phyloP scores from a whole-genome alignment of 345 rosid genomes.

The Lepidium aucheri region DNA sequence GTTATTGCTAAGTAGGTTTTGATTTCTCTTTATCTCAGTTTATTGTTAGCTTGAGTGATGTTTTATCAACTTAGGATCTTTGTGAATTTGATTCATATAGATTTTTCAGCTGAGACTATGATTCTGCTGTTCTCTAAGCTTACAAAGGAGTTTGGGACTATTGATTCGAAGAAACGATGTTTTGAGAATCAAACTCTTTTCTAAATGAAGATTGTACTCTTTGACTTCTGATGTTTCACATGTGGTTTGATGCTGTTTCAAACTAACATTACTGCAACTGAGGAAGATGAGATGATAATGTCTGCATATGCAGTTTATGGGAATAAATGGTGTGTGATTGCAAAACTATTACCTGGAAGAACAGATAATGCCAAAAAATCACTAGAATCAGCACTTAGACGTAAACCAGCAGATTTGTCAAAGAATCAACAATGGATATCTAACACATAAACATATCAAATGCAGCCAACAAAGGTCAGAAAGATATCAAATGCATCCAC shows the following conservation, averaged over 20 bases:
- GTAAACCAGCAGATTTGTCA: constrained; percentile 3
- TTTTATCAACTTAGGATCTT: neutral
- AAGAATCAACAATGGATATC: neutral
- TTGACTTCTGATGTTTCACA: neutral
- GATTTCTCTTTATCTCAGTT: neutral
- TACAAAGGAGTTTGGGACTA: neutral
- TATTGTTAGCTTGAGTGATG: neutral
- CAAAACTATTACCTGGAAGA: constrained; percentile 70
- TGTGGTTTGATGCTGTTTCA: neutral
- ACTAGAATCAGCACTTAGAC: constrained; percentile 75
- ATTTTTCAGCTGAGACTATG: neutral
- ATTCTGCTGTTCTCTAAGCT: neutral
- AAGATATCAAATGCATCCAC: constrained; percentile 43
- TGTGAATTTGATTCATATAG: neutral
- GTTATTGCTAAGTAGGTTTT: neutral
- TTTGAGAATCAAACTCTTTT: neutral
- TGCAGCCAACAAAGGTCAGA: constrained; percentile 37
- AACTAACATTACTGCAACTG: constrained; percentile 36
- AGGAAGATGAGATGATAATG: constrained; percentile 57
- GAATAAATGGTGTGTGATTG: constrained; percentile 76
- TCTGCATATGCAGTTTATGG: constrained; percentile 60
- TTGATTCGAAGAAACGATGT: neutral
- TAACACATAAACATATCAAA: constrained; percentile 26
- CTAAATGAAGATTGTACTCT: neutral
- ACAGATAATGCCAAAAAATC: constrained; percentile 85